Conservation (phyloP, 2,329 filamentous ascomycete genomes). For the Paecilomyces formosus region DNA sequence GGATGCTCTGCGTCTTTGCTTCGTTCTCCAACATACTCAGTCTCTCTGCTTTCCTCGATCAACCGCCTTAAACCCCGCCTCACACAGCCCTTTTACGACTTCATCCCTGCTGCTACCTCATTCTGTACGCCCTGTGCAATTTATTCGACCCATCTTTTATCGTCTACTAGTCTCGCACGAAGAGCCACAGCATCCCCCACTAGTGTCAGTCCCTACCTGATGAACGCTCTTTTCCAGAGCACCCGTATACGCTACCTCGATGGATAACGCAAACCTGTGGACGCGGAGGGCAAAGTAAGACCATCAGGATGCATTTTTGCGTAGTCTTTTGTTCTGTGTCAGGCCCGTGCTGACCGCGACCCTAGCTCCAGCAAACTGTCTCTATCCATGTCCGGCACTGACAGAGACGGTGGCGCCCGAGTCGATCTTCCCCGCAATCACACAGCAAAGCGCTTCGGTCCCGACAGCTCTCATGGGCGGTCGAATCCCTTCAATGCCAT, state of each 20-base stretch:
- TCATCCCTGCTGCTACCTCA: background rate
- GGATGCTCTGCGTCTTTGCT: conserved; percentile 8
- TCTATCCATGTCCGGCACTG: conserved; percentile 63
- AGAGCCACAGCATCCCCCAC: background rate
- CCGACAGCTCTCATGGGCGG: conserved; percentile 63
- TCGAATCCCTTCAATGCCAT: conserved; percentile 72
- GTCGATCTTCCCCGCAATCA: conserved; percentile 55
- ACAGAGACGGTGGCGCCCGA: conserved; percentile 45
- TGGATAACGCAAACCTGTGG: conserved; percentile 46
- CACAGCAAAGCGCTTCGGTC: conserved; percentile 67
- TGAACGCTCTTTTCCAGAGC: conserved; percentile 31
- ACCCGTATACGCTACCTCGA: conserved; percentile 28
- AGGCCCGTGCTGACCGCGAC: conserved; percentile 17
- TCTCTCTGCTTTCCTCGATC: conserved; percentile 8
- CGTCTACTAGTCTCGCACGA: background rate
- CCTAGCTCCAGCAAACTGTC: conserved; percentile 81
- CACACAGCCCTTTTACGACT: conserved; percentile 12
- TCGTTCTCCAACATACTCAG: conserved; percentile 6
- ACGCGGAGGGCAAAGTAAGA: conserved; percentile 43
- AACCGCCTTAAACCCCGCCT: conserved; percentile 19
- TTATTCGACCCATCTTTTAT: background rate
- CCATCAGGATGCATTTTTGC: conserved; percentile 1
- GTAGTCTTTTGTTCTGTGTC: conserved; percentile 3
- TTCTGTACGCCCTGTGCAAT: background rate
- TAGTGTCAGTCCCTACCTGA: conserved; percentile 16